Evolutionary conservation across 345 rosid genomes (phyloP), one percentile per base, ranked within the genome.

Genomic region (Laguncularia racemosa): DNA sequence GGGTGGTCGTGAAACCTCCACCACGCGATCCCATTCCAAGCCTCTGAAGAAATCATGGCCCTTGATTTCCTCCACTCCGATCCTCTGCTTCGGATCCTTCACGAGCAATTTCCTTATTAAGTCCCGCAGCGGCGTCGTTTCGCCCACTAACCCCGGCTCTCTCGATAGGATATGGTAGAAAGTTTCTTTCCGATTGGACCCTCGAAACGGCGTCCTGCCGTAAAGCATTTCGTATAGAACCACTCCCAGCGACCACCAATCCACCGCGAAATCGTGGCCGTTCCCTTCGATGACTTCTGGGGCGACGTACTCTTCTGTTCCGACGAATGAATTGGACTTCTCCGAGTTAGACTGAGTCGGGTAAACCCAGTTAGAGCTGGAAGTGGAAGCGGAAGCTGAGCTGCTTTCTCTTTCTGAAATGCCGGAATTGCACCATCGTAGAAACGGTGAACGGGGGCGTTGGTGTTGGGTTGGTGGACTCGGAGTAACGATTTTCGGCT

Each of bases 241-340:
- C 23, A 92, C 67, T 17, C 98, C 98, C 2, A 92, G 66, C 16
- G 95, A 88, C 98, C 98, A 89, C 95, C 85, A 86, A 56, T 92
- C 98, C 4, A 84, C 95, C 16, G 87, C 83, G 49, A 83, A 92
- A 47, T 86, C 93, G 60, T 92, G 98, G 46, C 98, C 96, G 12
- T 69, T 51, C 40, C 90, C 98, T 48, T 62, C 62, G 50, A 91
- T 75, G 54, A 91, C 58, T 63, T 91, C 97, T 60, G 95, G 97
- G 21, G 97, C 82, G 16, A 91, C 95, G 74, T 91, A 91, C 62
- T 88, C 97, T 63, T 91, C 97, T 14, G 97, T 91, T 57, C 96
- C 97, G 2, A 91, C 97, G 68, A 91, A 88, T 8, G 97, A 91
- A 69, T 91, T 91, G 0, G 89, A 83, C 55, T 82, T 88, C 51